These are phyloP conservation scores for Hygrophoropsis aurantiaca DNA, from an alignment of 768 basidiomycete species.

Conservation along the genomic window DNA sequence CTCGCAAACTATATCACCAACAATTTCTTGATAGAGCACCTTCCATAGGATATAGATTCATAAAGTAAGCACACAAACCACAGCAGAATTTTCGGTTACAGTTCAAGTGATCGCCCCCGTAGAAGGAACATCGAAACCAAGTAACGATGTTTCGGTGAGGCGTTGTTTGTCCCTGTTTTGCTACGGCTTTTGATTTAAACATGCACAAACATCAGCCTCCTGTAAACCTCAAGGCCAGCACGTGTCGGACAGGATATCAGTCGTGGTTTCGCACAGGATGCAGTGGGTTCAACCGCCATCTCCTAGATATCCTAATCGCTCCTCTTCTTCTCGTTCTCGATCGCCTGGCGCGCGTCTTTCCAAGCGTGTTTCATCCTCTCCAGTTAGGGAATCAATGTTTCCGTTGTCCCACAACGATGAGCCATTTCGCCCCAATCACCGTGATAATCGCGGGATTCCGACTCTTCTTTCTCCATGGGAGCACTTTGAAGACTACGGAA, in stretches of 20 bases:
- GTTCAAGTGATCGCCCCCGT: no score
- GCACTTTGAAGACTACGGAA: slow-evolving; percentile 38
- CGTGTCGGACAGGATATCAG: slow-evolving; percentile 31
- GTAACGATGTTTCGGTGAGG: no score
- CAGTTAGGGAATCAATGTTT: slow-evolving; percentile 23
- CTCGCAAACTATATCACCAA: no score
- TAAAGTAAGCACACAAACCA: no score
- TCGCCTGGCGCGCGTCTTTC: slow-evolving; percentile 20
- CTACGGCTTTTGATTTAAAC: slow-evolving; percentile 18
- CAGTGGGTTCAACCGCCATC: slow-evolving; percentile 7
- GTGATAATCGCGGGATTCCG: slow-evolving; percentile 31
- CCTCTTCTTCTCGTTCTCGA: slow-evolving; percentile 7
- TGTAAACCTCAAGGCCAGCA: slow-evolving; percentile 26
- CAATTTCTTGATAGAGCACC: no score
- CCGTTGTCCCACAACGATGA: slow-evolving; percentile 32
- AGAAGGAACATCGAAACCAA: no score
- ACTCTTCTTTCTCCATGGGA: slow-evolving; percentile 39
- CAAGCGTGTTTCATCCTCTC: slow-evolving; percentile 4
- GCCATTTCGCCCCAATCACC: slow-evolving; percentile 23
- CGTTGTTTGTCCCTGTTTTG: slow-evolving; percentile 8
- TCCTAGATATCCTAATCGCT: slow-evolving; percentile 17
- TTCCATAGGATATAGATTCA: no score
- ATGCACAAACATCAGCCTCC: slow-evolving; percentile 24
- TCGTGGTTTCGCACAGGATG: slow-evolving; percentile 7
- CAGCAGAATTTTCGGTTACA: no score